phyloP scores from a whole-genome alignment of 371 early-diverging fungal species.

The Mucor irregularis region DNA sequence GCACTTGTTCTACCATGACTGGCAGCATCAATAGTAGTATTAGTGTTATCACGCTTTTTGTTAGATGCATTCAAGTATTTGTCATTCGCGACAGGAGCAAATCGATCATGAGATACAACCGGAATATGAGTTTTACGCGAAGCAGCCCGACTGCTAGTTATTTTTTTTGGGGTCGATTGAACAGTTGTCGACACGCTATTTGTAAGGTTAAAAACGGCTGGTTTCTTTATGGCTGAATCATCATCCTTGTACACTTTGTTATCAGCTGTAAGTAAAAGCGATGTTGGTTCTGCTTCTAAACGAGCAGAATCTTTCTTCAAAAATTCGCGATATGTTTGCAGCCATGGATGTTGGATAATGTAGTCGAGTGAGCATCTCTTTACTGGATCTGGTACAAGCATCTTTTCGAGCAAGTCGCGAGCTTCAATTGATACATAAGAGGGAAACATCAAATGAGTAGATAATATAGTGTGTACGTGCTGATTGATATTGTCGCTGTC shows the following conservation, averaged over 20 bases:
- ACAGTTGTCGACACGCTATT: slow-evolving; percentile 3
- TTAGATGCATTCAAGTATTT: slow-evolving; percentile 1
- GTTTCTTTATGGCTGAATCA: no score
- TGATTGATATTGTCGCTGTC: slow-evolving; percentile 67
- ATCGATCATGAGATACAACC: slow-evolving; percentile 5
- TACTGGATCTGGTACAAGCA: slow-evolving; percentile 61
- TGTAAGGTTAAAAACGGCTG: slow-evolving; percentile 29
- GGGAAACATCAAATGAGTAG: slow-evolving; percentile 59
- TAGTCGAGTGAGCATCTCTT: slow-evolving; percentile 62
- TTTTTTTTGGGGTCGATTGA: background rate
- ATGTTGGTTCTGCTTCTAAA: no score
- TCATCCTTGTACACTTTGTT: no score
- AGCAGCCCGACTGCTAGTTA: slow-evolving; percentile 1
- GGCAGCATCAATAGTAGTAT: background rate
- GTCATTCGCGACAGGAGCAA: slow-evolving; percentile 12
- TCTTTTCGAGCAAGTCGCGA: slow-evolving; percentile 55
- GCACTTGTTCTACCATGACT: background rate
- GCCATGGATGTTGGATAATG: slow-evolving; percentile 70
- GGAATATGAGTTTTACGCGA: slow-evolving; percentile 11
- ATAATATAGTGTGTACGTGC: slow-evolving; percentile 65
- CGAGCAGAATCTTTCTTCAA: no score
- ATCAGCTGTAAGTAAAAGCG: no score
- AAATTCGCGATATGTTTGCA: slow-evolving; percentile 60
- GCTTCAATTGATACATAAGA: slow-evolving; percentile 52
- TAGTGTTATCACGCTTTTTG: background rate